A percentile compares a stretch with the other conserved stretches of the same genome.
These are phyloP conservation scores for Takashimella tepidaria DNA, from an alignment of 1,284 basidiomycete species.

Conservation along the genomic window DNA sequence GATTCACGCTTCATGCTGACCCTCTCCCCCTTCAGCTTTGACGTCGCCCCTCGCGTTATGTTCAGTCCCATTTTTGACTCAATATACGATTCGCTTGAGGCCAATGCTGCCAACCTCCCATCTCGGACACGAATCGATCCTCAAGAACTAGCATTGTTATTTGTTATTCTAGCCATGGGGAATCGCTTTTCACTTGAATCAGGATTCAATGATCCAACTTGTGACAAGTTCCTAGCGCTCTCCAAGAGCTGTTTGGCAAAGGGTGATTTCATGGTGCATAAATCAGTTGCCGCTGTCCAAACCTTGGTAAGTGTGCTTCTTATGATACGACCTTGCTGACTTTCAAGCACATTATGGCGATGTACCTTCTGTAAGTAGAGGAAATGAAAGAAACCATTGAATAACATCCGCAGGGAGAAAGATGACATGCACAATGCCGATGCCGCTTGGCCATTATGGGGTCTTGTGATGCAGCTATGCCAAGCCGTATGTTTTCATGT, in stretches of 20 bases:
- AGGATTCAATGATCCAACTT: slow-evolving; percentile 29
- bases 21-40: slow-evolving; percentile 18
- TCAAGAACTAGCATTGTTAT: slow-evolving; percentile 35
- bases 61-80: slow-evolving; percentile 27
- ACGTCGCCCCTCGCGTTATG: slow-evolving; percentile 22
- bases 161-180: slow-evolving; percentile 37
- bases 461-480: slow-evolving; percentile 29
- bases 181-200: slow-evolving; percentile 36
- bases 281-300: slow-evolving; percentile 37
- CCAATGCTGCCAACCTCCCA: slow-evolving; percentile 1
- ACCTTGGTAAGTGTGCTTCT: slow-evolving; percentile 19
- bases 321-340: not conserved
- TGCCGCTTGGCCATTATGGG: slow-evolving; percentile 31
- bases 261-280: slow-evolving; percentile 35
- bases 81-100: slow-evolving; percentile 11
- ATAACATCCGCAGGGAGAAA: slow-evolving; percentile 9
- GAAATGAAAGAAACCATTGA: too few species aligned
- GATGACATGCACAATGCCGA: slow-evolving; percentile 30
- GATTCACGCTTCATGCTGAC: not conserved
- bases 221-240: slow-evolving; percentile 29
- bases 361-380: slow-evolving; percentile 12
- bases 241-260: slow-evolving; percentile 33
- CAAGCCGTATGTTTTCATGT: slow-evolving; percentile 22
- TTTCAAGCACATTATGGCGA: slow-evolving; percentile 21
- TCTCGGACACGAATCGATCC: slow-evolving; percentile 11